Conservation (phyloP, 208 protist genomes). For the Balamuthia mandrillaris region DNA sequence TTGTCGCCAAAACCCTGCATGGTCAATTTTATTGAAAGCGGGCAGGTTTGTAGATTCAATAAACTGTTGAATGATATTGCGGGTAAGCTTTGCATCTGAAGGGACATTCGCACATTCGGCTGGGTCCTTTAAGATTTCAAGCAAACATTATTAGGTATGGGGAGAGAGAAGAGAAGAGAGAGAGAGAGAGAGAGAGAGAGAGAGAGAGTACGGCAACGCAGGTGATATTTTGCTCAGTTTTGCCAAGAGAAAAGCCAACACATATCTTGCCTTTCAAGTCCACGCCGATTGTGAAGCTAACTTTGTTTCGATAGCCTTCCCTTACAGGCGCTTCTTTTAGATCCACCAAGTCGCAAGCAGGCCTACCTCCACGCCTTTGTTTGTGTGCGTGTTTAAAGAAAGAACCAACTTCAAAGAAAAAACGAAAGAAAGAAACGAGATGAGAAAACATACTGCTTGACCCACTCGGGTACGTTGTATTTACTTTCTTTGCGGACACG, state of each 20-base stretch:
- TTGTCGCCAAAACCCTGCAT: slow-evolving; percentile 24
- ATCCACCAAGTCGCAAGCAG: neutral
- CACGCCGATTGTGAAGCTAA: slow-evolving; percentile 3
- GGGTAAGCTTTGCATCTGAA: neutral
- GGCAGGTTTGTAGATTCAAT: neutral
- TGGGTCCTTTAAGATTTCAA: no score
- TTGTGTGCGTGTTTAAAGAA: no score
- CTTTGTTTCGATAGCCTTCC: slow-evolving; percentile 33
- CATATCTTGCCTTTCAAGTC: neutral
- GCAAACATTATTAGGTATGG: no score
- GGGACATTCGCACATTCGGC: neutral
- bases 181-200: no score
- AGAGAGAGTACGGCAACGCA: neutral
- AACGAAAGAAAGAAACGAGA: neutral
- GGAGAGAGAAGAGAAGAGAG: no score
- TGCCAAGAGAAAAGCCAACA: neutral
- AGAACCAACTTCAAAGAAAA: no score
- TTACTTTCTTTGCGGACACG: neutral
- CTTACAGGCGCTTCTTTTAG: neutral
- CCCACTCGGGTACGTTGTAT: neutral
- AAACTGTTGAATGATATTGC: neutral
- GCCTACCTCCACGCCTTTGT: no score
- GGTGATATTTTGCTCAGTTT: neutral
- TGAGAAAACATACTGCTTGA: neutral
- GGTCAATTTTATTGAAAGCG: neutral